A percentile compares a stretch with the other conserved stretches of the same genome.
Evolutionary conservation across 805 yeast species (phyloP).

Genomic region (Torulaspora gathmanii): DNA sequence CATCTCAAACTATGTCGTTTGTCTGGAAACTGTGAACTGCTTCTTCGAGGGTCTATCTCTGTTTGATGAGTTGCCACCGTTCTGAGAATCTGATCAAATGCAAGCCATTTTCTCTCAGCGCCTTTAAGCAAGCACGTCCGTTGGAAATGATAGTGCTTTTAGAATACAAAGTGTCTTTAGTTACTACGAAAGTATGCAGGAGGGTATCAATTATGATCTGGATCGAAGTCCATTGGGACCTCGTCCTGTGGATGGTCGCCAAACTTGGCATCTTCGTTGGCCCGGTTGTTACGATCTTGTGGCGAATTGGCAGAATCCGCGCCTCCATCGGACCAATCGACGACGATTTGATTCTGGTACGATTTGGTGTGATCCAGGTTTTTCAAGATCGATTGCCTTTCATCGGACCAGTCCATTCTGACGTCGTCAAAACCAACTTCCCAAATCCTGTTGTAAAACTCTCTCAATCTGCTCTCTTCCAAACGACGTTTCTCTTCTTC

Average conservation of each 20-base stretch:
- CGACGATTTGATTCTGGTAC: constrained; percentile 42
- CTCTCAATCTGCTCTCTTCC: constrained; percentile 58
- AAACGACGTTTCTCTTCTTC: constrained; percentile 64
- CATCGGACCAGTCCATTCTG: constrained; percentile 65
- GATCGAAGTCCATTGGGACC: constrained; percentile 29
- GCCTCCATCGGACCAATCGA: constrained; percentile 59
- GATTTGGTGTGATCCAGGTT: constrained; percentile 54
- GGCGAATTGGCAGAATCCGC: constrained; percentile 33
- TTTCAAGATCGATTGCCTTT: constrained; percentile 64
- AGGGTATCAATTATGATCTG: constrained; percentile 48
- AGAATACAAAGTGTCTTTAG: neutral
- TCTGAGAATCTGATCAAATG: neutral
- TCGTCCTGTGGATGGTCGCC: constrained; percentile 15
- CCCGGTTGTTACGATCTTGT: constrained; percentile 7
- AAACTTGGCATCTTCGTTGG: neutral
- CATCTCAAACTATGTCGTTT: constrained; percentile 11
- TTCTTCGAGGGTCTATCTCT: neutral
- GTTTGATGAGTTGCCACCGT: constrained; percentile 5
- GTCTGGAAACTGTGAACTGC: neutral
- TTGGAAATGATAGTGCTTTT: neutral
- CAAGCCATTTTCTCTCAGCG: neutral
- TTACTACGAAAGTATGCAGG: constrained; percentile 1
- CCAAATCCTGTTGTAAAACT: constrained; percentile 68
- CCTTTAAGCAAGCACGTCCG: neutral
- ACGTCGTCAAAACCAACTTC: constrained; percentile 74